Conservation (phyloP, 1,139 yeast species). For the Lizanozyma gosingica region DNA sequence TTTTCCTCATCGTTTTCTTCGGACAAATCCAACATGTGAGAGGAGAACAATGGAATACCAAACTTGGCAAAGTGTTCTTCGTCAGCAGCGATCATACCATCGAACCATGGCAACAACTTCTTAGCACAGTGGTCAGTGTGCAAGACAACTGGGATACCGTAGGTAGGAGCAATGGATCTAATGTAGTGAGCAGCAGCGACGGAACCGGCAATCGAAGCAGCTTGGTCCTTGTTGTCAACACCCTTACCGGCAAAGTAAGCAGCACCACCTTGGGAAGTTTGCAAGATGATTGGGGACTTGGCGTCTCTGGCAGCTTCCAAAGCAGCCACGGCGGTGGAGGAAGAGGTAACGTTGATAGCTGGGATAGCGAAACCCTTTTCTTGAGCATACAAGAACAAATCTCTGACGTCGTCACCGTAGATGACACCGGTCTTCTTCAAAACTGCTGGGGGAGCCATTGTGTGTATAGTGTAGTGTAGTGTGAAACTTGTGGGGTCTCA, state of each 20-base stretch:
- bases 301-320: conserved; percentile 97
- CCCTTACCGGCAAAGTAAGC: conserved; percentile 99
- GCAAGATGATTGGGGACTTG: conserved; percentile 93
- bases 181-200: conserved; percentile 98
- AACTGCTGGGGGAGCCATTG: conserved; percentile 49
- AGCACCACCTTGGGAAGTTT: conserved; percentile 98
- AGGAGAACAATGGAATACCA: conserved; percentile 96
- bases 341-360: conserved; percentile 95
- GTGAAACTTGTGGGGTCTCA: too few species aligned
- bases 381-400: conserved; percentile 89
- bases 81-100: conserved; percentile 95
- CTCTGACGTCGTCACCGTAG: conserved; percentile 95
- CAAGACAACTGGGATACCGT: conserved; percentile 92
- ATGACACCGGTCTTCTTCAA: conserved; percentile 93
- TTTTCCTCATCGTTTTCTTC: conserved; percentile 96
- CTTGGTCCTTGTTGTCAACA: conserved; percentile 85
- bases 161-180: conserved; percentile 91
- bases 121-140: conserved; percentile 99
- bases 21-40: conserved; percentile 97
- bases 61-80: conserved; percentile 78
- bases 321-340: conserved; percentile 95
- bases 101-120: conserved; percentile 97
- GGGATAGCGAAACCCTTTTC: conserved; percentile 94
- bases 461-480: conserved; percentile 4
- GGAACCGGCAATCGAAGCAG: conserved; percentile 91